These are phyloP conservation scores for Protomyces inundatus DNA, from an alignment of 1,139 yeast genomes.

Conservation along the genomic window DNA sequence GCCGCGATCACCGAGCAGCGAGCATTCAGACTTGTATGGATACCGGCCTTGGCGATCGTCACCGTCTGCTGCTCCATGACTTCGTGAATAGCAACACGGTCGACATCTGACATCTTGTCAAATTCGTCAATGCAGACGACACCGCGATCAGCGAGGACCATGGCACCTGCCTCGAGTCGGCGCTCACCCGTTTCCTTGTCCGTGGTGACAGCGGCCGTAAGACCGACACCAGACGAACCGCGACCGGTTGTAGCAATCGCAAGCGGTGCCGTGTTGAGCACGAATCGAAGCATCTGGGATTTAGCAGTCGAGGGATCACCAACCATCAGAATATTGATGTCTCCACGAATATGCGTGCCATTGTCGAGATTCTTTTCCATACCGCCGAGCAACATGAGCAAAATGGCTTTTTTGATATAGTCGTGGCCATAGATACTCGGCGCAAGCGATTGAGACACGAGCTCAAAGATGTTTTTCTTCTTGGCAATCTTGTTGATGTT, in stretches of 20 bases:
- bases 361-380: constrained; percentile 88
- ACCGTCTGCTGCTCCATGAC: constrained; percentile 99
- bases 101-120: constrained; percentile 95
- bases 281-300: constrained; percentile 90
- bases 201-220: constrained; percentile 96
- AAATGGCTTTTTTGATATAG: constrained; percentile 81
- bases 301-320: constrained; percentile 99
- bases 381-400: constrained; percentile 89
- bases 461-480: constrained; percentile 65
- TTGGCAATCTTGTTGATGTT: constrained; percentile 76
- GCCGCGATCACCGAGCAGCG: constrained; percentile 98
- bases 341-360: constrained; percentile 97
- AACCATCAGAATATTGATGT: constrained; percentile 89
- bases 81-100: constrained; percentile 97
- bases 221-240: constrained; percentile 99
- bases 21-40: constrained; percentile 92
- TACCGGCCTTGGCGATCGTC: constrained; percentile 97
- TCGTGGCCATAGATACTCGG: constrained; percentile 96
- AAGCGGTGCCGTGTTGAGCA: constrained; percentile 84
- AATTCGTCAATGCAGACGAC: constrained; percentile 97
- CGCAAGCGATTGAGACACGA: constrained; percentile 79
- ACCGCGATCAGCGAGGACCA: constrained; percentile 97
- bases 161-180: constrained; percentile 96
- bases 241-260: constrained; percentile 99
- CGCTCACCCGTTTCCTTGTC: constrained; percentile 97